These are phyloP conservation scores for Cryptococcus wingfieldii DNA, from an alignment of 1,284 basidiomycete species.

Conservation along the genomic window DNA sequence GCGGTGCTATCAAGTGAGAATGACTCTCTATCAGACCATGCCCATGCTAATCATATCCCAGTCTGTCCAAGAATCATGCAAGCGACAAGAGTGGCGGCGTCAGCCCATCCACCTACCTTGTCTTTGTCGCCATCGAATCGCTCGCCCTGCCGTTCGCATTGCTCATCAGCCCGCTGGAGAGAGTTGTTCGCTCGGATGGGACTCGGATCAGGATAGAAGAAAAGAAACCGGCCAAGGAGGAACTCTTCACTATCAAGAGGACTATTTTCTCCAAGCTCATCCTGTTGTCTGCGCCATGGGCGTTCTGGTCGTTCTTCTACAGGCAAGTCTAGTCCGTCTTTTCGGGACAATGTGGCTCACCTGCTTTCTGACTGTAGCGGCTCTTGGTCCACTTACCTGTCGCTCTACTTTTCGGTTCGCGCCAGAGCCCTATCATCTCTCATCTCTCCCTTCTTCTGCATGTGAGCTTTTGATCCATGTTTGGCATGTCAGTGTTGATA, in stretches of 20 bases:
- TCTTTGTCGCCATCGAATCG: constrained; percentile 33
- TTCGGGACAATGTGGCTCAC: not conserved
- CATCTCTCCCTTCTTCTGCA: constrained; percentile 27
- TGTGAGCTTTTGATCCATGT: constrained; percentile 9
- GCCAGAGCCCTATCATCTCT: constrained; percentile 24
- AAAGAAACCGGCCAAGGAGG: constrained; percentile 10
- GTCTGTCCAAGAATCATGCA: constrained; percentile 17
- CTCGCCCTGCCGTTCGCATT: constrained; percentile 26
- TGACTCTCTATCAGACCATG: not conserved
- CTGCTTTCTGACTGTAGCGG: constrained; percentile 2
- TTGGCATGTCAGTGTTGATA: too few species aligned
- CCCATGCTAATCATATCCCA: not conserved
- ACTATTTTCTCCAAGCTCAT: constrained; percentile 13
- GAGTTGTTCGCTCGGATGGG: constrained; percentile 22
- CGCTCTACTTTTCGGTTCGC: constrained; percentile 22
- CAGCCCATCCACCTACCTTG: constrained; percentile 19
- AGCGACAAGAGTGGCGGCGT: constrained; percentile 18
- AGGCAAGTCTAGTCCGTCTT: constrained; percentile 5
- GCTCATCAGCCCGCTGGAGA: constrained; percentile 19
- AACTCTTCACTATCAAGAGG: constrained; percentile 13
- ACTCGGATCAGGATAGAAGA: constrained; percentile 16
- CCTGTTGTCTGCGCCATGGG: constrained; percentile 12
- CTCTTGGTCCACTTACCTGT: constrained; percentile 21
- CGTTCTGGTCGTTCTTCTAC: constrained; percentile 23
- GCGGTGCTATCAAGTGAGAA: constrained; percentile 26